Conservation (phyloP, 495 filamentous ascomycete species). For the Penicillium dipodomyicola region DNA sequence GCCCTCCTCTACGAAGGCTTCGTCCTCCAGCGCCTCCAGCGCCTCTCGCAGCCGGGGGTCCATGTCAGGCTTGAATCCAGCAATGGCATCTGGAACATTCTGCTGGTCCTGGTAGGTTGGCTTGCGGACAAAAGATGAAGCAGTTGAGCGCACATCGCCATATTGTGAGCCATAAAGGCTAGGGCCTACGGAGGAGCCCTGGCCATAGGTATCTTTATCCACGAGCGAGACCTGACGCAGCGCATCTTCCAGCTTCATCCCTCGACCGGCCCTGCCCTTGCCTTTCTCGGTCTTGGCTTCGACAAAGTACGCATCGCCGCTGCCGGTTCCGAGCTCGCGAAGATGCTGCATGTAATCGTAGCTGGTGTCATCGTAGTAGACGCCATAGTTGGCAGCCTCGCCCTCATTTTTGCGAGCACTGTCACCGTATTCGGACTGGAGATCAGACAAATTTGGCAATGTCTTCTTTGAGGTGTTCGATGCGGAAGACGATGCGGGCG, state of each 20-base stretch:
- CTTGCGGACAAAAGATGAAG: constrained; percentile 67
- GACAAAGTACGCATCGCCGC: constrained; percentile 67
- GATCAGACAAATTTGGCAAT: constrained; percentile 58
- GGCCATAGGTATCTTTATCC: constrained; percentile 32
- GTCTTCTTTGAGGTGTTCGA: constrained; percentile 36
- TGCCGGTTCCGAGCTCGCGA: constrained; percentile 70
- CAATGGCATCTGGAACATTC: constrained; percentile 83
- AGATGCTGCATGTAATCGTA: constrained; percentile 99
- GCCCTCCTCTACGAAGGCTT: constrained; percentile 84
- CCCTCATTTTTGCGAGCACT: constrained; percentile 80
- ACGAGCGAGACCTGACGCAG: constrained; percentile 64
- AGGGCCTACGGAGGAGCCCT: constrained; percentile 45
- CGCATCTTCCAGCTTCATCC: constrained; percentile 78
- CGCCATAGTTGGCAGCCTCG: constrained; percentile 88
- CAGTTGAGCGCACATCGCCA: constrained; percentile 40
- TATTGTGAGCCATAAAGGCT: constrained; percentile 36
- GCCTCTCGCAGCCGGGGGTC: constrained; percentile 90
- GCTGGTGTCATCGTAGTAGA: constrained; percentile 83
- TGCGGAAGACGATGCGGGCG: constrained; percentile 28
- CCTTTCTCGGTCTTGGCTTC: constrained; percentile 59
- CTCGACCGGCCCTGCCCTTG: constrained; percentile 66
- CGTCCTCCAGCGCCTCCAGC: constrained; percentile 91
- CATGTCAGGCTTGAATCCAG: constrained; percentile 97
- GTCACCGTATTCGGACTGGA: constrained; percentile 72
- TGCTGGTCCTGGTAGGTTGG: constrained; percentile 90